Percentiles rank a stretch among this genome's conserved stretches.
Conservation (phyloP, 129 eudicot genomes). For the Ambrosia artemisiifolia region DNA sequence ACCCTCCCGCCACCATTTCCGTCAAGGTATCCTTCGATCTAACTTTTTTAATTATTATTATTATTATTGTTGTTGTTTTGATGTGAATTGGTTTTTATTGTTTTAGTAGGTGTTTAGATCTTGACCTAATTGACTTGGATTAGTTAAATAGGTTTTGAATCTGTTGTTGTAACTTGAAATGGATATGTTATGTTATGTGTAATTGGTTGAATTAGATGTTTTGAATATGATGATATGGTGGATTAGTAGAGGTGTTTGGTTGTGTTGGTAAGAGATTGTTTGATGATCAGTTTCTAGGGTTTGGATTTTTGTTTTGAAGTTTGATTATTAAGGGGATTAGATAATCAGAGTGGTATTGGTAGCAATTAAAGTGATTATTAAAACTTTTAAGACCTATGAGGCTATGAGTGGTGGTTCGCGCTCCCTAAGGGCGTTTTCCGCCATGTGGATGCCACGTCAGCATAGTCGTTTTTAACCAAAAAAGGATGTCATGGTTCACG, state of each 20-base stretch:
- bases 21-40: constrained; percentile 36
- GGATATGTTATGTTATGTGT: neutral
- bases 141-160: too few species aligned
- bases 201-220: neutral
- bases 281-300: neutral
- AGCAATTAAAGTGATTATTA: neutral
- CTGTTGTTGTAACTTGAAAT: too few species aligned
- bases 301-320: neutral
- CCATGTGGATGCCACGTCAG: too few species aligned
- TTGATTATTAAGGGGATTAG: neutral
- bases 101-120: neutral
- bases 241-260: too few species aligned
- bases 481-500: too few species aligned
- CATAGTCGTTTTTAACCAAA: too few species aligned
- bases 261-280: neutral
- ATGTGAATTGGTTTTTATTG: neutral
- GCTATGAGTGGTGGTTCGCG: too few species aligned
- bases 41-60: too few species aligned
- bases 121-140: neutral
- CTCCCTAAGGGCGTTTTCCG: too few species aligned
- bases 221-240: too few species aligned
- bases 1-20: constrained; percentile 31
- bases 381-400: neutral
- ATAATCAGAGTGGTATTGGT: too few species aligned
- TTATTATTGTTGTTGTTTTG: neutral